Evolutionary conservation across 495 filamentous ascomycete species (phyloP).

Genomic region (Antarctomyces pellizariae): DNA sequence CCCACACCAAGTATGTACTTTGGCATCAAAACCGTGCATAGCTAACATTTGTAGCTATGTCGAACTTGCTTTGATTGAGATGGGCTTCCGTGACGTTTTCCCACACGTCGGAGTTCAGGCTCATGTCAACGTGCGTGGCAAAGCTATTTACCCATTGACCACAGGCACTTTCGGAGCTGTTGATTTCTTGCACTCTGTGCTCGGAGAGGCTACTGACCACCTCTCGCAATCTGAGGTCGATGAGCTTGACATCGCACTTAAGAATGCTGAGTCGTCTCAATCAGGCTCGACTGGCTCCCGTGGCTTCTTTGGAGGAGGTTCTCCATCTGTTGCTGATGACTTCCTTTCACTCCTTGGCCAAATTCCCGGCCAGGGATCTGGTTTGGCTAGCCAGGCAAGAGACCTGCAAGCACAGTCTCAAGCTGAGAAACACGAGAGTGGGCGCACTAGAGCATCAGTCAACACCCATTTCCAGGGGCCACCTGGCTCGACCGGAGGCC

Average conservation of each 20-base stretch:
- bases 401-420: conserved; percentile 51
- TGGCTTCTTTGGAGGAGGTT: conserved; percentile 17
- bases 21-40: no score
- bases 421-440: conserved; percentile 45
- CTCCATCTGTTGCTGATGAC: conserved; percentile 19
- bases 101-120: conserved; percentile 59
- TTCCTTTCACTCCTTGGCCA: conserved; percentile 54
- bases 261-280: conserved; percentile 25
- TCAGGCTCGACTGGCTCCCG: conserved; percentile 16
- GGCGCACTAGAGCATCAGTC: conserved; percentile 10
- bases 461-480: conserved; percentile 22
- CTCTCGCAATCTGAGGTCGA: conserved; percentile 91
- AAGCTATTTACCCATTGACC: conserved; percentile 62
- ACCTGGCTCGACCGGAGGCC: conserved; percentile 23
- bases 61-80: conserved; percentile 67
- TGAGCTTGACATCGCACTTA: conserved; percentile 57
- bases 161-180: conserved; percentile 82
- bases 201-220: conserved; percentile 87
- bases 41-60: no score
- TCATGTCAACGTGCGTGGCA: conserved; percentile 47
- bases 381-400: conserved; percentile 54
- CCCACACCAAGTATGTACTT: conserved; percentile 84
- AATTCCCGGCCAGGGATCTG: conserved; percentile 48
- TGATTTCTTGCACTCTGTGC: conserved; percentile 57
- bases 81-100: conserved; percentile 65